phyloP scores from a whole-genome alignment of 1,284 basidiomycete genomes.

The Trametes sp. region DNA sequence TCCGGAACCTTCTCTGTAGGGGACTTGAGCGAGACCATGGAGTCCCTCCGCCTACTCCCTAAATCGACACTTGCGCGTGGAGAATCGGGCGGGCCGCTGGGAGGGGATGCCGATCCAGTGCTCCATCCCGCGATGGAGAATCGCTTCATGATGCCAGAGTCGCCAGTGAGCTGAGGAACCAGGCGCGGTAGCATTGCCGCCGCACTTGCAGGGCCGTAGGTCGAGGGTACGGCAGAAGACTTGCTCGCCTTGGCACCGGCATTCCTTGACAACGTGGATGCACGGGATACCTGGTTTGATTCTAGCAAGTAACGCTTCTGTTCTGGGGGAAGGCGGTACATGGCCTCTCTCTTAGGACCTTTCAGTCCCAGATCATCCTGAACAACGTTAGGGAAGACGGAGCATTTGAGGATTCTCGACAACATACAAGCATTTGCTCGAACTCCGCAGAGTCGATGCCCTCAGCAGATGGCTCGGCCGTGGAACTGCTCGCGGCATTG shows the following conservation, averaged over 20 bases:
- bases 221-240: constrained; percentile 46
- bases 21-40: constrained; percentile 30
- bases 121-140: constrained; percentile 79
- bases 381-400: constrained; percentile 15
- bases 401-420: neutral
- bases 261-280: constrained; percentile 45
- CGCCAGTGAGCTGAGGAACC: constrained; percentile 74
- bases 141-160: constrained; percentile 71
- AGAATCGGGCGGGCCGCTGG: constrained; percentile 43
- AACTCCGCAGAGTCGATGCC: constrained; percentile 60
- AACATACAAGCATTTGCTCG: constrained; percentile 70
- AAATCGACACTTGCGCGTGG: constrained; percentile 51
- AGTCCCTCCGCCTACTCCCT: constrained; percentile 36
- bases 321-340: constrained; percentile 69
- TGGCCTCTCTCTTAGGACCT: constrained; percentile 68
- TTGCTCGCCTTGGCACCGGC: constrained; percentile 39
- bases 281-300: constrained; percentile 52
- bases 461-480: constrained; percentile 29
- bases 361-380: constrained; percentile 81
- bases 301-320: constrained; percentile 76
- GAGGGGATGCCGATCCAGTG: constrained; percentile 43
- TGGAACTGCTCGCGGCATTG: constrained; percentile 24
- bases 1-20: constrained; percentile 40
- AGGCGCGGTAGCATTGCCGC: constrained; percentile 62
- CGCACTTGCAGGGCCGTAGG: constrained; percentile 68